Evolutionary conservation across 352 stramenopile species (phyloP), one percentile per base, ranked within the genome.

Genomic region (Pythium dissotocum): DNA sequence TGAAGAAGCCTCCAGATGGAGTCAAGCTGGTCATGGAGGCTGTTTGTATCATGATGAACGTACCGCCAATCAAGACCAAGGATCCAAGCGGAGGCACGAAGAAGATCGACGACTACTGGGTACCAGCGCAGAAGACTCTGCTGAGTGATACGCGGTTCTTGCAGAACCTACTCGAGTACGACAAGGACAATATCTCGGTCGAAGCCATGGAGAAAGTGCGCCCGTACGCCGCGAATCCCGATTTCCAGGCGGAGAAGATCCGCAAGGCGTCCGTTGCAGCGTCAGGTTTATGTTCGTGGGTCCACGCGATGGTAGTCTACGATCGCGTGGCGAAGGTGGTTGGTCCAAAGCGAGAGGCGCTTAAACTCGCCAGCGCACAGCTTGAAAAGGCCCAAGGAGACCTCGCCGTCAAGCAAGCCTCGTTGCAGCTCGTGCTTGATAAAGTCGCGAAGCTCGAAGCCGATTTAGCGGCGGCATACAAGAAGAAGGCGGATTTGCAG

Each of bases 301-400:
- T 98, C 6, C 94, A 97, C 61, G 96, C 96, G 4, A 99, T 99
- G 94, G 93, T 98, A 1, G 90, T 98, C 21, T 99, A 99, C 77
- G 93, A 98, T 58, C 79, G 84, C 4, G 94, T 99, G 12, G 90
- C 91, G 0, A 97, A 97, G 51, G 83, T 97, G 3, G 96, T 99
- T 0, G 96, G 83, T 0, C 96, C 96, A 0, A 99, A 99, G 76
- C 83, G 91, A 26, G 90, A 95, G 63, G 94, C 93, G 2, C 74
- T 99, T 3, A 96, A 97, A 61, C 81, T 91, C 3, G 96, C 96
- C 24, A 97, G 94, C 14, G 59, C 80, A 6, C 87, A 88, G 26
- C 78, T 99, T 6, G 88, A 93, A 40, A 84, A 86, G 56, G 93
- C 94, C 4, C 90, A 98, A 72, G 79, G 54, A 16, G 86, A 93